Conservation (phyloP, 1,284 basidiomycete species). For the Tylopilus sp. region DNA sequence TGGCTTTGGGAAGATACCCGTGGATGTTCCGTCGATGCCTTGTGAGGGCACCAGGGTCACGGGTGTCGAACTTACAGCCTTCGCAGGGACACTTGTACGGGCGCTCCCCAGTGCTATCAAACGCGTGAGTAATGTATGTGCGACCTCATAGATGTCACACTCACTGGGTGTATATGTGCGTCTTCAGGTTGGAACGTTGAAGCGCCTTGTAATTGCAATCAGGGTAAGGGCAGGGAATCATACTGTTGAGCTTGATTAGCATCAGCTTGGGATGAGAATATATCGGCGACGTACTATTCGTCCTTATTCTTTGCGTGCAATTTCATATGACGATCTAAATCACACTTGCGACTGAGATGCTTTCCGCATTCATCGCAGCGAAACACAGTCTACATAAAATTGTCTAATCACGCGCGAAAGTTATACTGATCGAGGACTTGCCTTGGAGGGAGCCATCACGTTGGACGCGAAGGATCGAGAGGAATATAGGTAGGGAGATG, state of each 20-base stretch:
- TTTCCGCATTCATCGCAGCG: constrained; percentile 21
- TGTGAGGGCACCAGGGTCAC: constrained; percentile 42
- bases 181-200: constrained; percentile 43
- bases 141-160: constrained; percentile 2
- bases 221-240: constrained; percentile 32
- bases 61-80: constrained; percentile 31
- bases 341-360: constrained; percentile 29
- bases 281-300: constrained; percentile 21
- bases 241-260: constrained; percentile 35
- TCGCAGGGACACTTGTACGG: constrained; percentile 25
- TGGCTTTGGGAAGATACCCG: constrained; percentile 4
- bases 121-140: constrained; percentile 11
- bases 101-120: not conserved
- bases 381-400: constrained; percentile 14
- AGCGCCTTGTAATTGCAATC: constrained; percentile 39
- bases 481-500: too few species aligned
- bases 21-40: constrained; percentile 31
- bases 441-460: too few species aligned
- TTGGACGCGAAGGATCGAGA: too few species aligned
- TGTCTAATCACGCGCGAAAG: constrained; percentile 10
- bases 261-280: not conserved
- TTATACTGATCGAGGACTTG: too few species aligned
- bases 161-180: constrained; percentile 42
- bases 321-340: constrained; percentile 31
- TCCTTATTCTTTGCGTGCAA: constrained; percentile 28